A percentile compares a stretch with the other conserved stretches of the same genome.
phyloP scores from a whole-genome alignment of 73 alveolate genomes.

The Paramecium pentaurelia region DNA sequence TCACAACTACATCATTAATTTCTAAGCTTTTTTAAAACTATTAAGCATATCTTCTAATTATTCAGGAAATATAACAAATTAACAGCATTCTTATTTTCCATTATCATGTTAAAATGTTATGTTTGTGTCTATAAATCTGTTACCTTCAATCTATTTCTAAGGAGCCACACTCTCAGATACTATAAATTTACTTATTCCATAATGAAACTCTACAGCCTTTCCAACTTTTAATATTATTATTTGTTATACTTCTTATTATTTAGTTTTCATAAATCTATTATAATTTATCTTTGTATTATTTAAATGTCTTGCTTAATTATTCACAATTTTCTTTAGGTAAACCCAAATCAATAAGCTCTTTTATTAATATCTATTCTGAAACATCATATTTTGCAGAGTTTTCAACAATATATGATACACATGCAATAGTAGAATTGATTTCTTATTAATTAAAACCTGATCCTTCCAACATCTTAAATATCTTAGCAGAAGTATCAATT shows the following conservation, averaged over 20 bases:
- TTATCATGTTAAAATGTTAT: conserved; percentile 29
- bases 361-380: conserved; percentile 10
- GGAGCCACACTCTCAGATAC: conserved; percentile 48
- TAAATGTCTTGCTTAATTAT: conserved; percentile 50
- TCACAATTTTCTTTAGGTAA: conserved; percentile 60
- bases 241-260: conserved; percentile 23
- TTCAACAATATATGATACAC: conserved; percentile 39
- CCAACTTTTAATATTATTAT: not conserved
- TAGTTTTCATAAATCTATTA: not conserved
- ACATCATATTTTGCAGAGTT: conserved; percentile 53
- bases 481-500: not conserved
- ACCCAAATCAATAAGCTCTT: conserved; percentile 58
- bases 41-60: conserved; percentile 10
- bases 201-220: conserved; percentile 11
- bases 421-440: conserved; percentile 53
- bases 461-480: conserved; percentile 50
- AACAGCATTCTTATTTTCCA: not conserved
- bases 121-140: conserved; percentile 12
- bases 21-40: conserved; percentile 48
- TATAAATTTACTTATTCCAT: conserved; percentile 55
- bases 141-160: conserved; percentile 2
- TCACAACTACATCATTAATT: conserved; percentile 42
- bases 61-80: conserved; percentile 45
- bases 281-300: conserved; percentile 35
- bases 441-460: conserved; percentile 55